Percentiles rank a stretch among this genome's conserved stretches.
These are phyloP conservation scores for Jaminaea rosea DNA, from an alignment of 1,284 basidiomycete genomes.

Conservation along the genomic window DNA sequence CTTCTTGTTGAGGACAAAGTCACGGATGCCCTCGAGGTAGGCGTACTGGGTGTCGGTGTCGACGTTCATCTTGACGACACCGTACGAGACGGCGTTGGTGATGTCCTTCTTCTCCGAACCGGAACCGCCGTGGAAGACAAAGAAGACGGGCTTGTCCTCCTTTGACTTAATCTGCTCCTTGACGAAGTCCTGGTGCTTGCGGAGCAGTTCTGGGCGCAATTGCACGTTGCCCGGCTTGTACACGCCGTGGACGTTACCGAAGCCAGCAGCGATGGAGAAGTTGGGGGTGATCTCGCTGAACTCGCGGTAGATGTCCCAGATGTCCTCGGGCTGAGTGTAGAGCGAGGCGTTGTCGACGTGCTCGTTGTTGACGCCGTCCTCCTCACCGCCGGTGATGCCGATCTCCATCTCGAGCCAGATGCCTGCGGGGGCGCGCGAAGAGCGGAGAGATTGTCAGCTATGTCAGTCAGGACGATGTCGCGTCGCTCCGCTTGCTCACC, in stretches of 20 bases:
- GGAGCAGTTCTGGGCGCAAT: slow-evolving; percentile 82
- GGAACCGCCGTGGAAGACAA: slow-evolving; percentile 99
- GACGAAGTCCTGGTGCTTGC: slow-evolving; percentile 79
- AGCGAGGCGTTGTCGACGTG: slow-evolving; percentile 83
- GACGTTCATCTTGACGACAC: slow-evolving; percentile 53
- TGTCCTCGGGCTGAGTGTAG: slow-evolving; percentile 95
- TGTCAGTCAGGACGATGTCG: too few relatives aligned
- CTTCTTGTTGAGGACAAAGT: slow-evolving; percentile 47
- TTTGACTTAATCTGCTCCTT: slow-evolving; percentile 61
- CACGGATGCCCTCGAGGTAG: slow-evolving; percentile 71
- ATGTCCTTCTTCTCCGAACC: slow-evolving; percentile 97
- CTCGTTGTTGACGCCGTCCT: slow-evolving; percentile 75
- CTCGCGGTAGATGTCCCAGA: slow-evolving; percentile 76
- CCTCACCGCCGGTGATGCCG: slow-evolving; percentile 98
- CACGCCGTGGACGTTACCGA: slow-evolving; percentile 76
- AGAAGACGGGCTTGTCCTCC: slow-evolving; percentile 54
- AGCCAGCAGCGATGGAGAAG: slow-evolving; percentile 94
- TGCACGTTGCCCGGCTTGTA: slow-evolving; percentile 56
- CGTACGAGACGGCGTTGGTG: slow-evolving; percentile 76
- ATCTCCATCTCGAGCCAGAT: slow-evolving; percentile 99
- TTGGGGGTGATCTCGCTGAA: slow-evolving; percentile 78
- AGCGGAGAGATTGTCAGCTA: too few relatives aligned
- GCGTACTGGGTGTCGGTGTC: slow-evolving; percentile 75
- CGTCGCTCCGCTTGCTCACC: too few relatives aligned
- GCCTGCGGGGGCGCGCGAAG: too few relatives aligned